phyloP scores from a whole-genome alignment of 805 yeast species.

The Torulaspora indica region DNA sequence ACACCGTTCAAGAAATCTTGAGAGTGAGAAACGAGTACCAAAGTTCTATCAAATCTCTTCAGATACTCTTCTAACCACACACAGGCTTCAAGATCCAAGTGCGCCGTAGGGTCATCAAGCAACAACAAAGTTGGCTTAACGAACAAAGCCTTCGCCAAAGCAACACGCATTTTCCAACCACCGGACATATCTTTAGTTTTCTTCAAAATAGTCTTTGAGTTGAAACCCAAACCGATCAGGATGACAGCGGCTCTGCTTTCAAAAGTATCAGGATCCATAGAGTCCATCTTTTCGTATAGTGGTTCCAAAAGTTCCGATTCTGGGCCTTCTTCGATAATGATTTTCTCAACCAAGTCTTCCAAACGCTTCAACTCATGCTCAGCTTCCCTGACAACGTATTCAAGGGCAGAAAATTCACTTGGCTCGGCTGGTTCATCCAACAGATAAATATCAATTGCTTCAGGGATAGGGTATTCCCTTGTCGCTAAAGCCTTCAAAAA shows the following conservation, averaged over 20 bases:
- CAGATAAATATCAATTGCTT: slow-evolving; percentile 81
- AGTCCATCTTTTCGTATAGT: slow-evolving; percentile 91
- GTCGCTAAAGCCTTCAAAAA: slow-evolving; percentile 90
- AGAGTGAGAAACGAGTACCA: slow-evolving; percentile 94
- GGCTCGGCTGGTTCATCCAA: slow-evolving; percentile 98
- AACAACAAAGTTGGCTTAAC: slow-evolving; percentile 93
- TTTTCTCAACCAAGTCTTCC: slow-evolving; percentile 86
- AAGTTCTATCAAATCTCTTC: slow-evolving; percentile 87
- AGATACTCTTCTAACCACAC: slow-evolving; percentile 99
- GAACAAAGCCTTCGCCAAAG: slow-evolving; percentile 94
- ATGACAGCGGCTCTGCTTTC: slow-evolving; percentile 95
- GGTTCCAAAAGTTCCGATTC: slow-evolving; percentile 82
- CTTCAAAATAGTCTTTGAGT: slow-evolving; percentile 77
- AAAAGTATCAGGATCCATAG: slow-evolving; percentile 92
- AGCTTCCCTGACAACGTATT: slow-evolving; percentile 95
- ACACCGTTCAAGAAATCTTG: slow-evolving; percentile 99
- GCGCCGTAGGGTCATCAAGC: slow-evolving; percentile 98
- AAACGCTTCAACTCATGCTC: slow-evolving; percentile 85
- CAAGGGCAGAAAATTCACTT: slow-evolving; percentile 84
- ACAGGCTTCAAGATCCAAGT: slow-evolving; percentile 98
- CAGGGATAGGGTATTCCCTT: slow-evolving; percentile 94
- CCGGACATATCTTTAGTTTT: slow-evolving; percentile 99
- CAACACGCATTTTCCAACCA: slow-evolving; percentile 99
- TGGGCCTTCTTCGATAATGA: slow-evolving; percentile 88
- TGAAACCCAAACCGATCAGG: slow-evolving; percentile 96